Evolutionary conservation across 1,284 basidiomycete species (phyloP).

Genomic region (Vanrija sp.): DNA sequence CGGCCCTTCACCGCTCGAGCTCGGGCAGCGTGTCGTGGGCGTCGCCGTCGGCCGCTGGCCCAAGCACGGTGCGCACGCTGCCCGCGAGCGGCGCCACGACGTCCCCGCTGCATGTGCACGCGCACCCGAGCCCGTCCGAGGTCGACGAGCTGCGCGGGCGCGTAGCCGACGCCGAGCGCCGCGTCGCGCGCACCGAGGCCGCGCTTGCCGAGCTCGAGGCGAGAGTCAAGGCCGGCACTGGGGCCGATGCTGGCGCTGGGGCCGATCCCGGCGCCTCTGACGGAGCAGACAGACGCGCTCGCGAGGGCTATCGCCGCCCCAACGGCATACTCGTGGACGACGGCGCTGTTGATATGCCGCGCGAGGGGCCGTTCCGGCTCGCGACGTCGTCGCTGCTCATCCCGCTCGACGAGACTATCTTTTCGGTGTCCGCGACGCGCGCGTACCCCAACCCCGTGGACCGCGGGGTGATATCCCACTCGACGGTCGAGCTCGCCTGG

Average conservation of each 20-base stretch:
- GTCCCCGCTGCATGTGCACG: no score
- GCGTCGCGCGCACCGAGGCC: conserved; percentile 7
- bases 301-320: neutral
- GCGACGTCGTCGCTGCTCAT: conserved; percentile 1
- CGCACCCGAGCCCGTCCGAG: neutral
- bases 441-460: conserved; percentile 22
- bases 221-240: no score
- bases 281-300: no score
- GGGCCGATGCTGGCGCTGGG: no score
- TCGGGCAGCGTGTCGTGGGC: neutral
- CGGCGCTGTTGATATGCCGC: no score
- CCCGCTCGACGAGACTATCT: conserved; percentile 22
- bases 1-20: conserved; percentile 2
- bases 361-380: conserved; percentile 4
- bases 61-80: no score
- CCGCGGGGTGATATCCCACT: conserved; percentile 13
- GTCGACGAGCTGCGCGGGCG: conserved; percentile 9
- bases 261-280: no score
- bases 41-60: neutral
- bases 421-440: conserved; percentile 10
- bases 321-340: no score
- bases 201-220: conserved; percentile 1
- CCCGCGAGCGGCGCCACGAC: no score
- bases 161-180: conserved; percentile 12
- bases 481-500: conserved; percentile 29